phyloP scores from a whole-genome alignment of 2,329 filamentous ascomycete genomes.

The Pseudogymnoascus sp. region DNA sequence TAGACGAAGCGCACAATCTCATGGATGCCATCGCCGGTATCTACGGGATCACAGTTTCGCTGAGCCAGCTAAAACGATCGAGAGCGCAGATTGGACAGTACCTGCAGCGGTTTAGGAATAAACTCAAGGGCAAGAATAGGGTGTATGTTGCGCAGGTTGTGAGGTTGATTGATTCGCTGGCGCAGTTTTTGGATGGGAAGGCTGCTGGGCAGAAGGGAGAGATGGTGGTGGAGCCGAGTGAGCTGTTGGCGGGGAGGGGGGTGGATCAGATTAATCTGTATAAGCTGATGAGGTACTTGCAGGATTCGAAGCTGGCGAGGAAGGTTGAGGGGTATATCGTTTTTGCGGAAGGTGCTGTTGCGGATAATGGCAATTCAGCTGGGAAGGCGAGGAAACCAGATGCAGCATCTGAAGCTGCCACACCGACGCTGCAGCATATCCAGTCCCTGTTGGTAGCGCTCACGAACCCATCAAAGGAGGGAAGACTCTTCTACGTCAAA shows the following conservation, averaged over 20 bases:
- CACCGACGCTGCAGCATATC: conserved; percentile 41
- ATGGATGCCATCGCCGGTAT: conserved; percentile 91
- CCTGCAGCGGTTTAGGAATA: conserved; percentile 79
- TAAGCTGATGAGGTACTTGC: conserved; percentile 79
- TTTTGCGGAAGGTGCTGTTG: conserved; percentile 41
- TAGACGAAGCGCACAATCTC: conserved; percentile 95
- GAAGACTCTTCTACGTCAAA: conserved; percentile 56
- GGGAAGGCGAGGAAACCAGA: conserved; percentile 18
- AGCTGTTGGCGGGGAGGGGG: conserved; percentile 73
- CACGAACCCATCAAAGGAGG: conserved; percentile 74
- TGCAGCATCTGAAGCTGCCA: conserved; percentile 16
- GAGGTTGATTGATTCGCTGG: conserved; percentile 72
- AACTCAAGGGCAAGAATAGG: conserved; percentile 81
- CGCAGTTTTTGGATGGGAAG: conserved; percentile 55
- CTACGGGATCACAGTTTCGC: conserved; percentile 68
- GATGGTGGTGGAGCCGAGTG: conserved; percentile 62
- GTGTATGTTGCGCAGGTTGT: conserved; percentile 86
- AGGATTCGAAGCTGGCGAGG: conserved; percentile 84
- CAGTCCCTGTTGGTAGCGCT: conserved; percentile 69
- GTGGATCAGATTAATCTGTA: conserved; percentile 94
- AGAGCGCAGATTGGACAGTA: conserved; percentile 74
- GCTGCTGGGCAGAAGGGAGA: conserved; percentile 40
- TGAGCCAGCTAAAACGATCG: conserved; percentile 65
- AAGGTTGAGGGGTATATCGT: conserved; percentile 87
- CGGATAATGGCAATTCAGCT: conserved; percentile 6